These are phyloP conservation scores for Lunasporangiospora selenospora DNA, from an alignment of 192 early-diverging fungal genomes.

Conservation along the genomic window DNA sequence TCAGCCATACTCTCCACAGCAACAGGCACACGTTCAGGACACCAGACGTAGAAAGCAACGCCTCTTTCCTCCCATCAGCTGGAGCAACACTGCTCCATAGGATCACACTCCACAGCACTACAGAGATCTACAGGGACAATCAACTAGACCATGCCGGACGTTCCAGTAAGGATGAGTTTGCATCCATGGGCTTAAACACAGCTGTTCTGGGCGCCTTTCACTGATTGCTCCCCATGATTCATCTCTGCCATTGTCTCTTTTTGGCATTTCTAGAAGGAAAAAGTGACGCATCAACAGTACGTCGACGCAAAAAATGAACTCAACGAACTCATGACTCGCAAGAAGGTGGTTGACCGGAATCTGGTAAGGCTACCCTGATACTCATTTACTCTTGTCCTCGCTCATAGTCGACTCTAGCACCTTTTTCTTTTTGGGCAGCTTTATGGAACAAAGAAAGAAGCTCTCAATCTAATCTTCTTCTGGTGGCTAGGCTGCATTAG, in stretches of 20 bases:
- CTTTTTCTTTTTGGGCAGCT: not conserved
- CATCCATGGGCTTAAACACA: no score
- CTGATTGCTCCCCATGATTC: slow-evolving; percentile 28
- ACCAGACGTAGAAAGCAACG: no score
- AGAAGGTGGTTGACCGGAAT: slow-evolving; percentile 81
- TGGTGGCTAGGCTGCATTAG: slow-evolving; percentile 63
- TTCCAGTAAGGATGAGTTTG: slow-evolving; percentile 21
- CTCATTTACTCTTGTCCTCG: no score
- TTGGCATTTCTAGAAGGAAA: slow-evolving; percentile 8
- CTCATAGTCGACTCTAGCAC: not conserved
- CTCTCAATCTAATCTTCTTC: not conserved
- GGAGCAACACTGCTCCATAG: no score
- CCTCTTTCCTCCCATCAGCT: no score
- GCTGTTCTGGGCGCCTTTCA: slow-evolving; percentile 39
- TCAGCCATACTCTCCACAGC: not conserved
- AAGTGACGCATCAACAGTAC: slow-evolving; percentile 57
- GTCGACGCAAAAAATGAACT: slow-evolving; percentile 83
- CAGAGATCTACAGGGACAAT: no score
- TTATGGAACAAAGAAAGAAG: slow-evolving; percentile 1
- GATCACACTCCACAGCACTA: no score
- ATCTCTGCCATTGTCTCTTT: slow-evolving; percentile 18
- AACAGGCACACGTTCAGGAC: no score
- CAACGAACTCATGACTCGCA: slow-evolving; percentile 72
- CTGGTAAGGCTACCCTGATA: slow-evolving; percentile 68
- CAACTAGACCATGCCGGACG: slow-evolving; percentile 22